These are phyloP conservation scores for Salix exigua DNA, from an alignment of 345 rosid species.

Conservation along the genomic window DNA sequence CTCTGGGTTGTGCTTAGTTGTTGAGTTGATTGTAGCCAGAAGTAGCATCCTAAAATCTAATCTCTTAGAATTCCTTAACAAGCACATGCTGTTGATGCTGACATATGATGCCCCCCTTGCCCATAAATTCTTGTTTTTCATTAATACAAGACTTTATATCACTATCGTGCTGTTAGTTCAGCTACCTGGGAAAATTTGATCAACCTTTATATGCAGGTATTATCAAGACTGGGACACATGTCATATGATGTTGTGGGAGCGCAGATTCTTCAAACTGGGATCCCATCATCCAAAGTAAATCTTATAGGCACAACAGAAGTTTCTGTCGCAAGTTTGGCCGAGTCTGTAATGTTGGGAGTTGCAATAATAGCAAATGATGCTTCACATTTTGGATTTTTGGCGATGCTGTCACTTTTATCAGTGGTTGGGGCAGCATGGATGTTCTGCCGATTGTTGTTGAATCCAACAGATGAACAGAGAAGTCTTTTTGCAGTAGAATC, in stretches of 20 bases:
- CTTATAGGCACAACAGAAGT: constrained; percentile 87
- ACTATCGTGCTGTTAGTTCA: neutral
- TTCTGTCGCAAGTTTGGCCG: constrained; percentile 87
- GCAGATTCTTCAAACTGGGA: constrained; percentile 95
- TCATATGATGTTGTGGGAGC: constrained; percentile 80
- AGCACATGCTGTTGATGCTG: neutral
- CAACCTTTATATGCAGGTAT: constrained; percentile 42
- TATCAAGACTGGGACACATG: constrained; percentile 92
- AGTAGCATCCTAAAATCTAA: no score
- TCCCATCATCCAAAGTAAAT: constrained; percentile 86
- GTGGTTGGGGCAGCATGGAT: constrained; percentile 82
- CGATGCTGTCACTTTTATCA: constrained; percentile 66
- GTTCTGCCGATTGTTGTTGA: constrained; percentile 77
- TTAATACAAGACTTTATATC: neutral
- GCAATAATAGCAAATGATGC: constrained; percentile 78
- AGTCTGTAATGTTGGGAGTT: constrained; percentile 81
- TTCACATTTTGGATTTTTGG: constrained; percentile 76
- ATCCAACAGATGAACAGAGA: constrained; percentile 85
- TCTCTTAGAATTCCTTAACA: neutral
- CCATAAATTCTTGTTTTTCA: neutral
- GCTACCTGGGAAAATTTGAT: neutral
- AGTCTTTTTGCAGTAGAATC: constrained; percentile 69
- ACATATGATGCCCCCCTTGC: neutral
- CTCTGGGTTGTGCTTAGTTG: no score
- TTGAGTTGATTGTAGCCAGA: no score